Percentiles rank a stretch among this genome's conserved stretches.
Evolutionary conservation across 371 early-diverging fungal species (phyloP).

Genomic region (Mucor irregularis): DNA sequence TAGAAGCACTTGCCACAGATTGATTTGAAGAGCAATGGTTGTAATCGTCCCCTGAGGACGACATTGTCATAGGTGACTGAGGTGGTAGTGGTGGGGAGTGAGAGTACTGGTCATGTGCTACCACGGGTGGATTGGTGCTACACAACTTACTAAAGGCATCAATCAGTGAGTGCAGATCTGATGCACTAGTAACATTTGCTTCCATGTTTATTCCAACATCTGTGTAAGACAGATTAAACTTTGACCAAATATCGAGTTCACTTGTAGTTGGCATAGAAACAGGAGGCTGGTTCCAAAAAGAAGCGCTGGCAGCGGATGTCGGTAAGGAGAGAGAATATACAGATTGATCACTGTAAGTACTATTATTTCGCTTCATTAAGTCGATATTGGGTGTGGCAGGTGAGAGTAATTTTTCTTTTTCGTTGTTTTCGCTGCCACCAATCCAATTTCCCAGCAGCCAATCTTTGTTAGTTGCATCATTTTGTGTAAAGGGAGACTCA

Average conservation of each 20-base stretch:
- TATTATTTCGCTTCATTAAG: neutral
- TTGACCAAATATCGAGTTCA: slow-evolving; percentile 21
- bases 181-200: slow-evolving; percentile 32
- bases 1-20: slow-evolving; percentile 12
- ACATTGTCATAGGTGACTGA: slow-evolving; percentile 10
- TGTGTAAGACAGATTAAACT: slow-evolving; percentile 31
- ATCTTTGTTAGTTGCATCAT: neutral
- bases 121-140: slow-evolving; percentile 8
- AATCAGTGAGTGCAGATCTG: slow-evolving; percentile 32
- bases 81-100: slow-evolving; percentile 5
- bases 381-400: neutral
- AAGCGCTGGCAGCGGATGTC: neutral
- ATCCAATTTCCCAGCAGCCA: neutral
- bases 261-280: neutral
- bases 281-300: slow-evolving; percentile 12
- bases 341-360: neutral
- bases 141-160: slow-evolving; percentile 35
- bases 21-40: slow-evolving; percentile 2
- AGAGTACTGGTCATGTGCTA: slow-evolving; percentile 12
- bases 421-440: neutral
- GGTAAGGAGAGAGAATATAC: slow-evolving; percentile 9
- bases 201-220: slow-evolving; percentile 37
- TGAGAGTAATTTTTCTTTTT: neutral
- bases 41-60: slow-evolving; percentile 12
- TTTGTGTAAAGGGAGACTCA: neutral